Conservation (phyloP, 352 stramenopile species). For the Phytophthora parvispora region DNA sequence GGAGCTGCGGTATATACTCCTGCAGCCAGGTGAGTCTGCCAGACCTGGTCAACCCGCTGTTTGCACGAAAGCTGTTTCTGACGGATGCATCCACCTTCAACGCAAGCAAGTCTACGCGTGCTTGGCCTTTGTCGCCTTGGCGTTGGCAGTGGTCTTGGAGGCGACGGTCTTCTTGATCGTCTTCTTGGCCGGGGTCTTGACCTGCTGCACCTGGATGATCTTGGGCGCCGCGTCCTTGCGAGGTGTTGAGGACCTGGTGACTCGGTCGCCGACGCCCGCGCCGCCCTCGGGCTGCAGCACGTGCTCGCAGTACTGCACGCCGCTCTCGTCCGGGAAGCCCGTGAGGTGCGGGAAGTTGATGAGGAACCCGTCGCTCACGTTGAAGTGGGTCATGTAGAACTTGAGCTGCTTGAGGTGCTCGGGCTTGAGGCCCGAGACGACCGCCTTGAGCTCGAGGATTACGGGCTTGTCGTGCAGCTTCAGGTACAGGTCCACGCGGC, state of each 20-base stretch:
- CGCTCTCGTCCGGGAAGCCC: slow-evolving; percentile 40
- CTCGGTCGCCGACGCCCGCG: slow-evolving; percentile 22
- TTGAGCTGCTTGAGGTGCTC: slow-evolving; percentile 47
- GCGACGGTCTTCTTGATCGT: neutral
- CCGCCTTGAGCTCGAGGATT: slow-evolving; percentile 50
- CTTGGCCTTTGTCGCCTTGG: slow-evolving; percentile 4
- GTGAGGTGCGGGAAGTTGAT: slow-evolving; percentile 52
- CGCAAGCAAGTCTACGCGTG: neutral
- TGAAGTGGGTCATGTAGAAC: slow-evolving; percentile 53
- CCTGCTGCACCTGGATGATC: slow-evolving; percentile 27
- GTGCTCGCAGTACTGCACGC: slow-evolving; percentile 15
- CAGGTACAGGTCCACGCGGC: slow-evolving; percentile 44
- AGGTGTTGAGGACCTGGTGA: slow-evolving; percentile 18
- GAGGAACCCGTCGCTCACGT: slow-evolving; percentile 41
- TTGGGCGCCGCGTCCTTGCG: slow-evolving; percentile 13
- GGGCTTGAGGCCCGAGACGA: slow-evolving; percentile 21
- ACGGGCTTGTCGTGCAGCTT: slow-evolving; percentile 31
- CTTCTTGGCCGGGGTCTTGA: slow-evolving; percentile 4
- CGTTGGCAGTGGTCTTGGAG: neutral
- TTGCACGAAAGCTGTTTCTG: slow-evolving; percentile 1
- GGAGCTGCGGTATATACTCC: slow-evolving; percentile 6
- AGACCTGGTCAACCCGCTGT: slow-evolving; percentile 16
- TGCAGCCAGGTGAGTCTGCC: neutral
- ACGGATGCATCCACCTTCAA: slow-evolving; percentile 2
- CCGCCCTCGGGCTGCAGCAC: slow-evolving; percentile 26